Evolutionary conservation across 2,329 filamentous ascomycete genomes (phyloP), one percentile per base, ranked within the genome.

Genomic region (Lasiodiplodia citricola): DNA sequence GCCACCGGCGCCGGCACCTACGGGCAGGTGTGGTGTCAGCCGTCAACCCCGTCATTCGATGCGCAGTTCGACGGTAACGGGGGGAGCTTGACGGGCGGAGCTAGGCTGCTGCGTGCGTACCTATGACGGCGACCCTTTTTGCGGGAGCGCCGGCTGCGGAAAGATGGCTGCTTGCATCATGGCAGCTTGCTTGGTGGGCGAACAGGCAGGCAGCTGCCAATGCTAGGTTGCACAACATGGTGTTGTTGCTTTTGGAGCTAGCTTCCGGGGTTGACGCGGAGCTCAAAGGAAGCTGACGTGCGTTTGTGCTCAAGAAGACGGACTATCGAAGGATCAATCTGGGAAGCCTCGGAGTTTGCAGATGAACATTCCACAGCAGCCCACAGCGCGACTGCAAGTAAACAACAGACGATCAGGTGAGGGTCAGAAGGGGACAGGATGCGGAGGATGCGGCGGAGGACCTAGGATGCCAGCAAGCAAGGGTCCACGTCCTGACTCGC

Each of bases 1-100:
- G 37, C 96, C 96, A 37, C 89, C 95, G 54, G 96, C 91, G 57
- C 96, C 96, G 73, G 95, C 95, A 70, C 96, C 95, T 97, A 68
- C 4, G 21, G 31, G 31, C 31, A 35, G 31, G 23, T n/a, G 28
- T 50, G 21, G 44, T 47, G 60, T 54, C 44, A 62, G 41, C 25
- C 35, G 18, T 69, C 28, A 21, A 16, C 25, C 23, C 47, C 35
- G 14, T 63, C 21, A 23, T 37, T 50, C 37, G 51, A 37, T 25
- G 58, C 21, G 31, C 1, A 11, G 35, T 18, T 44, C 35, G 75
- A 70, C 14, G 21, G 54, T 18, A 68, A 56, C 11, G n/a, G 47
- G 54, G 23, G 25, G 25, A 62, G 56, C 37, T 28, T 18, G 25
- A 23, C 18, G 44, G 31, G 31, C 14, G 38, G 25, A 52, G 60